Base-by-base conservation (phyloP, 345 rosid genomes). In the rapeseed (Brassica napus) region DNA sequence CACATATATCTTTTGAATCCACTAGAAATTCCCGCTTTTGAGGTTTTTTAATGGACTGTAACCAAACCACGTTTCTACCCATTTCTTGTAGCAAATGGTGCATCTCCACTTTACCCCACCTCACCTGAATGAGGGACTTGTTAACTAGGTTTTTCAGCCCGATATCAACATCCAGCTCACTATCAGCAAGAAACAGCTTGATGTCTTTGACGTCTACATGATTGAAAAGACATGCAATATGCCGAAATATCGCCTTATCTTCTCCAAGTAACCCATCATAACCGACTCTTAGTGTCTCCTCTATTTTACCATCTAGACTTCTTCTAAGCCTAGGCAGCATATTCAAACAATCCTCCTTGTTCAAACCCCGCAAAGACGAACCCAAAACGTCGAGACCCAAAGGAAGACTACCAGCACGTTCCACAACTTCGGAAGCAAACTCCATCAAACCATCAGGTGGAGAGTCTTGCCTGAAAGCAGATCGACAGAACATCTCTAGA, bases 211-310 rank as follows among this genome's bases (percentile, higher is more conserved):
- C 66, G 15, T 62, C 18, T n/a, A 6, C 66, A 62, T n/a, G 21
- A 28, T 30, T 62, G 66, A 62, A 62, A 62, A 62, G 37, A 14
- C 39, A 62, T 26, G 66, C 66, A 61, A 61, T 12, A 28, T 61
- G 35, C 4, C 18, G 18, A 62, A 62, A 62, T 62, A 30, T 62
- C 37, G 66, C 37, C 16, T 30, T 28, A 62, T 62, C 39, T 62
- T 62, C 37, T 30, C 37, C 14, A 30, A 12, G 16, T 3, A 62
- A 28, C 10, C 37, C 66, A 30, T 62, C 66, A 30, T 62, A 62
- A 30, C 66, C 10, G 9, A 62, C 39, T 62, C 37, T 62, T 62
- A 62, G 37, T 6, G 66, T 62, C 2, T 62, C 9, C 37, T 62
- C 66, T 6, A 28, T 62, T 62, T 62, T 62, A 12, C 37, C 66